Evolutionary conservation across 371 early-diverging fungal genomes (phyloP), one percentile per base, ranked within the genome.

Genomic region (Mortierella sp.): DNA sequence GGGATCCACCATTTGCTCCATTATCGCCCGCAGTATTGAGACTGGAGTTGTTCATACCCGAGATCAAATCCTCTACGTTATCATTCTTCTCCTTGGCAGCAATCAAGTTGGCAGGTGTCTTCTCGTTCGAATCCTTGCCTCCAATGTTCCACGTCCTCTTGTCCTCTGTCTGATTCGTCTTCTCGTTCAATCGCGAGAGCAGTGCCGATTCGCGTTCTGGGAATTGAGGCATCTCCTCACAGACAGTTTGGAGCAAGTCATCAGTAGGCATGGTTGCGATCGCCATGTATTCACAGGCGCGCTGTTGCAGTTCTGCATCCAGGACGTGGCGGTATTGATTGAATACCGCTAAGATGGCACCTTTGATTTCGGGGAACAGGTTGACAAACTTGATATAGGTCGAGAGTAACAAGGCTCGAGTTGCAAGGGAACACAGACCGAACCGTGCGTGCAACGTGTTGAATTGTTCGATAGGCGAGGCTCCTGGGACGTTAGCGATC

Each of bases 161-260:
- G 69, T 97, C 98, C 69, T 96, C 97, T 0, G 97, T 96, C 78
- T 94, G 94, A 5, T 88, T 85, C 17, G 93, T 89, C 78, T 93
- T 92, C 67, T 92, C 90, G 14, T 94, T 89, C 58, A 98, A 71
- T 31, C 92, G 81, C 5, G 86, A 82, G 29, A 98, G 65, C 40
- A 98, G 77, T 0, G 96, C 93, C 0, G 96, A 96, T 76, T 96
- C 95, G 19, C 96, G 89, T 71, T 95, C 96, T 0, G 96, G 95
- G 85, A 94, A 97, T 22, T 94, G 95, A 24, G 98, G 98, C 95
- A 98, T 96, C 71, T 97, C 96, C 58, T 97, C 98, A 67, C 96
- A 97, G 22, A 96, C 93, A 0, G 92, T 90, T 47, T 94, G 93
- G 9, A 98, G 71, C 56, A 98, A 81, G n/a, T 94, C 95, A 21